Percentiles rank a stretch among this genome's conserved stretches.
Conservation (phyloP, 2,329 filamentous ascomycete genomes). For the Cercospora sojina region DNA sequence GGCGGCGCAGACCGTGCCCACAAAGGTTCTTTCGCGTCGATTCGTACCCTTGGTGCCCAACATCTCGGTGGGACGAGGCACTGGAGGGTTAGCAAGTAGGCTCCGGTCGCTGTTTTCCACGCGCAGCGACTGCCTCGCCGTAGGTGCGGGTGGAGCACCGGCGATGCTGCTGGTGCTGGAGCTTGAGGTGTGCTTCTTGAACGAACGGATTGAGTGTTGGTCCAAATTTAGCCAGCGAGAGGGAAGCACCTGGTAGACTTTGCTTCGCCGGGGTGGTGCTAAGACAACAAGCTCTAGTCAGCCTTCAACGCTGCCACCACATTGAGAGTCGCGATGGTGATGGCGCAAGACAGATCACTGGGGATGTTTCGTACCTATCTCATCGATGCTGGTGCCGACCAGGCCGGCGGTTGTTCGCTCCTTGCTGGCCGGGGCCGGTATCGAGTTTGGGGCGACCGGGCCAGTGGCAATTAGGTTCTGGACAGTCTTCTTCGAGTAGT, state of each 20-base stretch:
- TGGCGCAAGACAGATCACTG: conserved; percentile 2
- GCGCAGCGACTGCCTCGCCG: conserved; percentile 19
- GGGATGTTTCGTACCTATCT: conserved; percentile 27
- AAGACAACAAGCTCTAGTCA: conserved; percentile 27
- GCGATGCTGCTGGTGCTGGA: conserved; percentile 2
- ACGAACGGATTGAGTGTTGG: conserved; percentile 11
- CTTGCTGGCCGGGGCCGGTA: background rate
- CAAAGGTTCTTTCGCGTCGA: conserved; percentile 88
- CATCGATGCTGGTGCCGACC: conserved; percentile 20
- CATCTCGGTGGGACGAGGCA: conserved; percentile 36
- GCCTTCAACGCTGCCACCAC: background rate
- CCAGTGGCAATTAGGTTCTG: conserved; percentile 23
- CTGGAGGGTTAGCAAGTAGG: conserved; percentile 24
- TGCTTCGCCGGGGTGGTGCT: conserved; percentile 27
- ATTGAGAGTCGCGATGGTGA: conserved; percentile 7
- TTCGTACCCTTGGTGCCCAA: conserved; percentile 34
- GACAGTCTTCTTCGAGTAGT: conserved; percentile 23
- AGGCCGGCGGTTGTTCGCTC: conserved; percentile 19
- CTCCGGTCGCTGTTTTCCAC: conserved; percentile 18
- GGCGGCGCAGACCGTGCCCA: conserved; percentile 90
- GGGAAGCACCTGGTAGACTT: conserved; percentile 13
- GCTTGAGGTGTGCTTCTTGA: background rate
- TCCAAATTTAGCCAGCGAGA: conserved; percentile 25
- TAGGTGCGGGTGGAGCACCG: conserved; percentile 7
- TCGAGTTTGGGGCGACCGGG: conserved; percentile 18